A percentile compares a stretch with the other conserved stretches of the same genome.
These are phyloP conservation scores for Fusarium hainanense DNA, from an alignment of 2,329 filamentous ascomycete species.

Conservation along the genomic window DNA sequence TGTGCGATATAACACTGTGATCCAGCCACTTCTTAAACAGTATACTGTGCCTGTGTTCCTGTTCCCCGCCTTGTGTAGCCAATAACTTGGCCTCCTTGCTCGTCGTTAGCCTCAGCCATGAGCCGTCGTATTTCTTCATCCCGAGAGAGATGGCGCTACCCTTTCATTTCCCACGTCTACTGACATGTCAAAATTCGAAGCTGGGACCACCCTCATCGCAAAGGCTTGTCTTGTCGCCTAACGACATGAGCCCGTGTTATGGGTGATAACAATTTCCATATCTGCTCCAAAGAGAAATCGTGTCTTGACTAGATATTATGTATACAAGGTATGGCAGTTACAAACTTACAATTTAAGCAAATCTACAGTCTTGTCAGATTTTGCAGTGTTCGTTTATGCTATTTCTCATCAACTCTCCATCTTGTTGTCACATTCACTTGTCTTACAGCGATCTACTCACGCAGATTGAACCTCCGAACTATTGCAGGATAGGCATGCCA, in stretches of 20 bases:
- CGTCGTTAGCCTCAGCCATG: constrained; percentile 20
- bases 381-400: not conserved
- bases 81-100: not conserved
- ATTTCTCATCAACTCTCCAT: rapidly evolving
- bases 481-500: no score
- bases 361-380: not conserved
- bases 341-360: rapidly evolving
- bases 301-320: not conserved
- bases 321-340: not conserved
- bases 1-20: constrained; percentile 41
- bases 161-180: constrained; percentile 1
- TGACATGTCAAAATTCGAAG: not conserved
- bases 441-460: not conserved
- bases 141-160: not conserved
- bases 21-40: constrained; percentile 45
- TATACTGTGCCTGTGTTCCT: constrained; percentile 40
- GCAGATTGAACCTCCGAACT: no score
- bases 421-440: not conserved
- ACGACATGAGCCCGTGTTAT: constrained; percentile 11
- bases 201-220: constrained; percentile 5
- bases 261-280: not conserved
- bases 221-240: constrained; percentile 29
- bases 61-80: constrained; percentile 3
- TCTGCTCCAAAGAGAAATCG: no score
- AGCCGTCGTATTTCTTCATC: constrained; percentile 14